Conservation (phyloP, 768 basidiomycete genomes). For the Cubamyces lactineus region DNA sequence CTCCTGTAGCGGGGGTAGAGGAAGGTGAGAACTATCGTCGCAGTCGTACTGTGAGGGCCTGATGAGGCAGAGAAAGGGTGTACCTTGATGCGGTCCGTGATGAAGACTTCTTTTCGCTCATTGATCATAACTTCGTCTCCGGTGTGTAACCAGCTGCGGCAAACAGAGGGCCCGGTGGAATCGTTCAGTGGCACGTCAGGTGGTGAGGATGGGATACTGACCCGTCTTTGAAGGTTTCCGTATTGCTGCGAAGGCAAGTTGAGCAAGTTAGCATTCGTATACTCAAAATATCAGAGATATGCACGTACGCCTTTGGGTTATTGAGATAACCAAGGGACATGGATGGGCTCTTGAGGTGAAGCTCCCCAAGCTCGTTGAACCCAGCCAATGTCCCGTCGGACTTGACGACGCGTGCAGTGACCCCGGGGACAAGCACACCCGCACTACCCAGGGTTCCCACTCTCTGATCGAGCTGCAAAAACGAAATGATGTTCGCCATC, state of each 20-base stretch:
- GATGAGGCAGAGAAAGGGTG: no score
- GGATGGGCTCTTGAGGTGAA: conserved; percentile 49
- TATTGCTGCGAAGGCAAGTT: conserved; percentile 46
- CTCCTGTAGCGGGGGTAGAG: conserved; percentile 41
- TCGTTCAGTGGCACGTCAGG: no score
- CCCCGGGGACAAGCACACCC: conserved; percentile 54
- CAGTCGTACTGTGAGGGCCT: no score
- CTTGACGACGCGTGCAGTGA: conserved; percentile 56
- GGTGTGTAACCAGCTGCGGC: conserved; percentile 64
- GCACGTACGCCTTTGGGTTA: conserved; percentile 57
- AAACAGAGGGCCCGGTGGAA: no score
- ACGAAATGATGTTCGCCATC: conserved; percentile 52
- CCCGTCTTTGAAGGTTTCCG: conserved; percentile 69
- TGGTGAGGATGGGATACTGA: conserved; percentile 28
- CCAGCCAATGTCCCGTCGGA: conserved; percentile 57
- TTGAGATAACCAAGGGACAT: conserved; percentile 52
- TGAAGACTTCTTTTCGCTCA: conserved; percentile 59
- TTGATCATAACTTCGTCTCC: conserved; percentile 72
- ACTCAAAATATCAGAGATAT: neutral
- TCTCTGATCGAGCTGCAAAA: conserved; percentile 51
- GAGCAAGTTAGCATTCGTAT: neutral
- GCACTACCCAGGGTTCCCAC: conserved; percentile 57
- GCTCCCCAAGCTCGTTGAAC: conserved; percentile 62
- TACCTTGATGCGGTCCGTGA: conserved; percentile 72
- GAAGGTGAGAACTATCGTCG: no score